Evolutionary conservation across 192 early-diverging fungal species (phyloP), one percentile per base, ranked within the genome.

Genomic region (Diversispora eburnea): DNA sequence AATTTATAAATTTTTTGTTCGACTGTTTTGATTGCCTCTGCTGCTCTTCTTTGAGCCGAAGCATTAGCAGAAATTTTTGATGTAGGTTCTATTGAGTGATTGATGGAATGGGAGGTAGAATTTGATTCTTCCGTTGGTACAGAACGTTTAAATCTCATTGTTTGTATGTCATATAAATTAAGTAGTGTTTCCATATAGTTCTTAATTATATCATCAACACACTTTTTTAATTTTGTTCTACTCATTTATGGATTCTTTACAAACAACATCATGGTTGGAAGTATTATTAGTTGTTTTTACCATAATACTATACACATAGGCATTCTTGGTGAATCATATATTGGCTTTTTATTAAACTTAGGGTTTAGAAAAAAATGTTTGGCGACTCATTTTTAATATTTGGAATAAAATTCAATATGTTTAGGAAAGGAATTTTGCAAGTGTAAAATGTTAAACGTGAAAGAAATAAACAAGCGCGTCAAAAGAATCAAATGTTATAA

Each of bases 151-250:
- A 17, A 17, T 56, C 17, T 6, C n/a, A 56, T 56, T 56, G 55
- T 56, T 56, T 56, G n/a, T 56, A 56, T 56, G 17, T 56, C 55
- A 56, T 56, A 56, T 15, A 56, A 17, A 56, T 56, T 56, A 19
- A n/a, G 17, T 56, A 17, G n/a, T 17, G 17, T 56, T 4, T 6
- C 55, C 17, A 56, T 6, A 56, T 56, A 56, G 17, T 56, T 56
- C 17, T 17, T 56, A 17, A 56, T 56, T 8, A 56, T 56, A 56
- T 56, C 55, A 56, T 56, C 17, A 13, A 56, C 17, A 13, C 17
- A 13, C 17, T 4, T 19, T 56, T 56, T 56, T 56, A 56, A 56
- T 56, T 17, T 56, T 56, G 17, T 56, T 56, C n/a, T 19, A 56
- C 17, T n/a, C 55, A 13, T 56, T 6, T 6, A 17, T 17, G 6